Base-by-base conservation (phyloP, 768 basidiomycete genomes). In the Kwoniella mangroviensis region DNA sequence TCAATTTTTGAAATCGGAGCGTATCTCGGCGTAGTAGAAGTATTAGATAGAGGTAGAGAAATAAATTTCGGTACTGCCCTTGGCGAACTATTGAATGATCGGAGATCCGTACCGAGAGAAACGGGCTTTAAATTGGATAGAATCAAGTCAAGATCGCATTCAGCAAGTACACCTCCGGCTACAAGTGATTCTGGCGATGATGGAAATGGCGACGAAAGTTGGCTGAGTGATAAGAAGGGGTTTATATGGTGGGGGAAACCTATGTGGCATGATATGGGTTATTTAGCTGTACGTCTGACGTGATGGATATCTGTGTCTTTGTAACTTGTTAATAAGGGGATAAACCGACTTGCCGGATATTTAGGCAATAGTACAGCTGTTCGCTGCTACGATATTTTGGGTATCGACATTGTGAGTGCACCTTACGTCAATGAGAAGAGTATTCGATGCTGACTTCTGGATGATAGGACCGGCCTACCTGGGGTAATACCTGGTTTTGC, bases 371-470 rank as follows among this genome's bases (percentile, higher is more conserved):
- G 80, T 86, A 24, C 89, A 90, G 75, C 77, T 88, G 41, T 84
- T 82, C 64, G 89, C 86, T 0, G 89, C 89, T 0, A 86, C 86
- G 0, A 85, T 89, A 56, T 89, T 90, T 82, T 90, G 89, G 89
- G 86, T 89, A 79, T 78, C 87, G 43, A 81, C 80, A 52, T 21
- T 76, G 65, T 74, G n/a, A 62, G 54, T 75, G 24, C 34, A 34
- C 34, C 34, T 1, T 7, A 34, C 9, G 6, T 34, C 34, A 34
- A 34, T 21, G 52, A 55, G 10, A 41, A 3, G 19, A 15, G 26
- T 6, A 24, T 34, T 41, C 17, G 19, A 6, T 51, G 17, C 34
- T 41, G 6, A 56, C 40, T 45, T 41, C n/a, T 6, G 2, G 43
- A 19, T 24, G 22, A 3, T 60, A 84, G 84, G 13, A 86, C 85